Evolutionary conservation across 768 basidiomycete species (phyloP).

Genomic region (Amanita subjunquillea): DNA sequence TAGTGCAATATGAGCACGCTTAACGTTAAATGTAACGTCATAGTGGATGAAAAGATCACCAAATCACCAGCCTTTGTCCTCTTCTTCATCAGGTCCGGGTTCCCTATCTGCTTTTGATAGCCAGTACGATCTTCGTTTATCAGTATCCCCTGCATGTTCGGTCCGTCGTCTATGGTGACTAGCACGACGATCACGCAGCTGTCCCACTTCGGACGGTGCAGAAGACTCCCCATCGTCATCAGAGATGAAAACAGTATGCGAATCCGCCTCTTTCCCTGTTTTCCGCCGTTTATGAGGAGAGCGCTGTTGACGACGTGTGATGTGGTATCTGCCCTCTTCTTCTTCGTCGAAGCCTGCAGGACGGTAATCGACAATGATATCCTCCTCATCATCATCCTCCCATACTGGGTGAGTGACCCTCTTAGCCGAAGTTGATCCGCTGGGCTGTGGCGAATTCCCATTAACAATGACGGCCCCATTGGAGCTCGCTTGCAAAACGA

Average conservation of each 20-base stretch:
- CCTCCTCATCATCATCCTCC: conserved; percentile 28
- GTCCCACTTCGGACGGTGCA: conserved; percentile 14
- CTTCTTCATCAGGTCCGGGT: conserved; percentile 14
- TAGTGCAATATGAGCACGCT: too few relatives aligned
- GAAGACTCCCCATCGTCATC: conserved; percentile 29
- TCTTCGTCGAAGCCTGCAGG: conserved; percentile 19
- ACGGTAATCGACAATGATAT: conserved; percentile 16
- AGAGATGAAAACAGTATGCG: conserved; percentile 39
- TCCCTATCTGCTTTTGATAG: conserved; percentile 38
- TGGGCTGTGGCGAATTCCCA: conserved; percentile 1
- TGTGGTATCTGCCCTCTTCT: conserved; percentile 51
- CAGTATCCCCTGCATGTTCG: conserved; percentile 15
- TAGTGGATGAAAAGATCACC: too few relatives aligned
- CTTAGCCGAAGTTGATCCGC: conserved; percentile 9
- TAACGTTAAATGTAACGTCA: too few relatives aligned
- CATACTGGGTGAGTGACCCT: conserved; percentile 24
- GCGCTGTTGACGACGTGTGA: conserved; percentile 24
- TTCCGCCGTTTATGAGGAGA: conserved; percentile 37
- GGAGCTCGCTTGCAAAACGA: conserved; percentile 7
- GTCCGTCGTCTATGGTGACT: neutral
- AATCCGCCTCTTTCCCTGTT: conserved; percentile 27
- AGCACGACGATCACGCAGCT: conserved; percentile 9
- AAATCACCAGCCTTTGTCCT: conserved; percentile 7
- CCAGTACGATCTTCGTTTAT: conserved; percentile 45
- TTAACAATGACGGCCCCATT: neutral